These are phyloP conservation scores for Cucurbita ficifolia DNA, from an alignment of 306 rosid species.

Conservation along the genomic window DNA sequence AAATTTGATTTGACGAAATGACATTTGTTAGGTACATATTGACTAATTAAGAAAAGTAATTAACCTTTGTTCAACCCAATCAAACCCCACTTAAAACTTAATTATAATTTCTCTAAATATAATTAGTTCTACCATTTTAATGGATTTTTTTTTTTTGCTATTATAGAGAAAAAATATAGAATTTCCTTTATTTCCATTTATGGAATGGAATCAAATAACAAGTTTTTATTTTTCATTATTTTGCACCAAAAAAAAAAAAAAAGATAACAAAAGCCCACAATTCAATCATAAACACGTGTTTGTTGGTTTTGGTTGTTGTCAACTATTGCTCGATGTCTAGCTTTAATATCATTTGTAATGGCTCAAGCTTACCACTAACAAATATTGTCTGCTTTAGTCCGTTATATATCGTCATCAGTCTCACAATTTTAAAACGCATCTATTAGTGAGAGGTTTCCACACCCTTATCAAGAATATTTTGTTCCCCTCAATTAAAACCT, in stretches of 20 bases:
- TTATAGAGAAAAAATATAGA: not conserved
- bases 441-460: too few relatives aligned
- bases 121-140: not conserved
- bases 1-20: not conserved
- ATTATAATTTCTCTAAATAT: not conserved
- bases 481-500: too few relatives aligned
- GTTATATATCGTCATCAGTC: too few relatives aligned
- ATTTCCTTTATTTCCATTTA: not conserved
- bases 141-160: not conserved
- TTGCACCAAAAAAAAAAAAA: not conserved
- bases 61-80: not conserved
- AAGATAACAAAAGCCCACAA: not conserved
- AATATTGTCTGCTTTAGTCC: too few relatives aligned
- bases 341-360: too few relatives aligned
- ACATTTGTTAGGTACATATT: not conserved
- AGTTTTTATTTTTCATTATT: not conserved
- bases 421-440: too few relatives aligned
- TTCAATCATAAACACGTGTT: not conserved
- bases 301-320: conserved; percentile 1
- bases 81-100: not conserved
- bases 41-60: not conserved
- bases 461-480: too few relatives aligned
- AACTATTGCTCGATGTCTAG: too few relatives aligned
- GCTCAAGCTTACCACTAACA: too few relatives aligned
- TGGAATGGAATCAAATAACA: not conserved